These are phyloP conservation scores for Yamadazyma sp. DNA, from an alignment of 805 yeast genomes.

Conservation along the genomic window DNA sequence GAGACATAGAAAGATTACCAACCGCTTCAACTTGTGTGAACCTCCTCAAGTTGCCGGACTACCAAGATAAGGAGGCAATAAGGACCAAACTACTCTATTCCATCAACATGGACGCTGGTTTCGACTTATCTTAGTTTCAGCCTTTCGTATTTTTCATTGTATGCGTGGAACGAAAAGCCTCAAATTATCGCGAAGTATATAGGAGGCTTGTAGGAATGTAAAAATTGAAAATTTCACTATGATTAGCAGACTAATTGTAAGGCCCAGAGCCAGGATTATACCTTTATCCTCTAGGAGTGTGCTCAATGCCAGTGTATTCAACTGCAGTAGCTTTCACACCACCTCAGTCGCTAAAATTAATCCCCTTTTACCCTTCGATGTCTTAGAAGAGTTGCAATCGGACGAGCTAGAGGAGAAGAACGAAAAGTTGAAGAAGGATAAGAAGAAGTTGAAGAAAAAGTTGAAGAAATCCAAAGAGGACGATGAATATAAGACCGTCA, in stretches of 20 bases:
- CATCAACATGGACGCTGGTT: conserved; percentile 80
- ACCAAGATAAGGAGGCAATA: conserved; percentile 55
- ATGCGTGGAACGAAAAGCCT: too few species aligned
- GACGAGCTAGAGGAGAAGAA: conserved; percentile 29
- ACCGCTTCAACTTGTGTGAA: conserved; percentile 94
- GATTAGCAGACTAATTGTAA: too few species aligned
- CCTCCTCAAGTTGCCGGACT: conserved; percentile 81
- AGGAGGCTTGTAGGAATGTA: too few species aligned
- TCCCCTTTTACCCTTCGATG: conserved; percentile 42
- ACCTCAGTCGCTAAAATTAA: conserved; percentile 19
- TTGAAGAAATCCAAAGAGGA: conserved; percentile 12
- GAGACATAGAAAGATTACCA: conserved; percentile 61
- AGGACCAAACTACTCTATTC: conserved; percentile 69
- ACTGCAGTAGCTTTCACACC: conserved; percentile 1
- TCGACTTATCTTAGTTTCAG: conserved; percentile 66
- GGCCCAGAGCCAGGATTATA: too few species aligned
- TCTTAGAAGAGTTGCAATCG: conserved; percentile 32
- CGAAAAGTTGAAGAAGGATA: conserved; percentile 25
- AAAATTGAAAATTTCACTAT: too few species aligned
- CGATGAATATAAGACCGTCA: conserved; percentile 6
- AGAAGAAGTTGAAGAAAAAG: conserved; percentile 22
- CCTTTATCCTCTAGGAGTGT: not conserved
- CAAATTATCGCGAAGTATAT: too few species aligned
- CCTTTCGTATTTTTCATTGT: too few species aligned
- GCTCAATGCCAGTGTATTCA: not conserved